Conservation (phyloP, 2,329 filamentous ascomycete species). For the Sporothrix inflata region DNA sequence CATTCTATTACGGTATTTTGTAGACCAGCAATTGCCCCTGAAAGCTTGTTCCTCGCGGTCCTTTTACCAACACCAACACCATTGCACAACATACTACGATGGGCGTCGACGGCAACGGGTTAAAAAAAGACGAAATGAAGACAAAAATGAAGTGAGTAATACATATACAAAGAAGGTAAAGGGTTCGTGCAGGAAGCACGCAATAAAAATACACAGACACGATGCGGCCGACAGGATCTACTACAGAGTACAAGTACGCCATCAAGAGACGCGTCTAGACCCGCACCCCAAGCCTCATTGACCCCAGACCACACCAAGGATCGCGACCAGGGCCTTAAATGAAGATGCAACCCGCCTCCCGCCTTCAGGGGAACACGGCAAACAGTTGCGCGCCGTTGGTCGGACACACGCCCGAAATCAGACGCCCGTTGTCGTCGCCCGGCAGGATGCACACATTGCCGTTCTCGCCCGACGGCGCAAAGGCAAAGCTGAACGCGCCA, state of each 20-base stretch:
- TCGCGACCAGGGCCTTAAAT: not conserved
- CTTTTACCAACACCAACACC: not conserved
- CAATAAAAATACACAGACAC: conserved; percentile 5
- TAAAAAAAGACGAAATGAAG: not conserved
- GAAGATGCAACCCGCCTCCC: not conserved
- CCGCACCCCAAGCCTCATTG: no score
- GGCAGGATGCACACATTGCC: conserved; percentile 50
- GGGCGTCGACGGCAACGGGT: not conserved
- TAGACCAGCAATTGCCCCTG: not conserved
- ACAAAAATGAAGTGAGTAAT: not conserved
- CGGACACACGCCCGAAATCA: conserved; percentile 40
- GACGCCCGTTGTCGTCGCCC: conserved; percentile 38
- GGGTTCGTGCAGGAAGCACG: not conserved
- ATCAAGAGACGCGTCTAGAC: conserved; percentile 7
- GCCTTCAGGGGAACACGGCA: conserved; percentile 37
- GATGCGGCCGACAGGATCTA: not conserved
- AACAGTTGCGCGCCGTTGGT: conserved; percentile 41
- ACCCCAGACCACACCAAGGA: not conserved
- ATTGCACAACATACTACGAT: not conserved
- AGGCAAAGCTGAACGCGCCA: conserved; percentile 47
- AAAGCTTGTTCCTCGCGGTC: not conserved
- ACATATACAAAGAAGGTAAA: conserved; percentile 6
- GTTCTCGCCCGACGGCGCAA: conserved; percentile 50
- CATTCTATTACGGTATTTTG: not conserved
- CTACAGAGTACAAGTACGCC: no score